These are phyloP conservation scores for Cardamine chenopodiifolia DNA, from an alignment of 345 rosid genomes.

Conservation along the genomic window DNA sequence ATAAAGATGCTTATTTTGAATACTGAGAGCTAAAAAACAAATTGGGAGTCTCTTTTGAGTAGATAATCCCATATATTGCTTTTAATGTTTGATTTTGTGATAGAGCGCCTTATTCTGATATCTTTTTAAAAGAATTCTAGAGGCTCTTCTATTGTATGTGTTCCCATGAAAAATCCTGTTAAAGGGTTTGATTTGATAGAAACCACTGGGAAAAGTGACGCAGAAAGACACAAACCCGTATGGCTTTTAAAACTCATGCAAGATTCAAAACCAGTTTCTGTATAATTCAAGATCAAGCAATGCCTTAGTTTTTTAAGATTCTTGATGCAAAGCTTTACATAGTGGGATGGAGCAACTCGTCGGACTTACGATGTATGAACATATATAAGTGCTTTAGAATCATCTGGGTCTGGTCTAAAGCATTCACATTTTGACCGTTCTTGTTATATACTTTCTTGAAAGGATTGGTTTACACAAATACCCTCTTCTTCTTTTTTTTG, in stretches of 20 bases:
- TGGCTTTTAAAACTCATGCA: slow-evolving; percentile 16
- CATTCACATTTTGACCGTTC: slow-evolving; percentile 33
- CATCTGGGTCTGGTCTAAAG: slow-evolving; percentile 40
- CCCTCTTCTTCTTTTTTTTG: neutral
- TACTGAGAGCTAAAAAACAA: slow-evolving; percentile 27
- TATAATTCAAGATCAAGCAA: neutral
- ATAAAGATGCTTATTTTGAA: slow-evolving; percentile 42
- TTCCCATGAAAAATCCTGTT: slow-evolving; percentile 22
- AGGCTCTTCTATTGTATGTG: slow-evolving; percentile 26
- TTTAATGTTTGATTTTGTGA: slow-evolving; percentile 24
- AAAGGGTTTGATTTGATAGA: slow-evolving; percentile 39
- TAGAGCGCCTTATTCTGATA: slow-evolving; percentile 12
- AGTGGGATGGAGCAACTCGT: slow-evolving; percentile 16
- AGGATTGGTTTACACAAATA: slow-evolving; percentile 24
- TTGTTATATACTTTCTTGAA: slow-evolving; percentile 40
- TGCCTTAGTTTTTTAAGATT: neutral
- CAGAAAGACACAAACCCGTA: neutral
- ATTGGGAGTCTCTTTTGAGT: slow-evolving; percentile 31
- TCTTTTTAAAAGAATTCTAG: neutral
- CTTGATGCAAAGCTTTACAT: slow-evolving; percentile 6
- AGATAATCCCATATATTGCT: slow-evolving; percentile 27
- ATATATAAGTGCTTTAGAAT: slow-evolving; percentile 32
- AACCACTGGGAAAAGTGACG: slow-evolving; percentile 29
- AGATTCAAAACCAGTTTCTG: slow-evolving; percentile 26
- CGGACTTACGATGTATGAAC: slow-evolving; percentile 10